These are phyloP conservation scores for Penicillium nucicola DNA, from an alignment of 495 filamentous ascomycete species.

Conservation along the genomic window DNA sequence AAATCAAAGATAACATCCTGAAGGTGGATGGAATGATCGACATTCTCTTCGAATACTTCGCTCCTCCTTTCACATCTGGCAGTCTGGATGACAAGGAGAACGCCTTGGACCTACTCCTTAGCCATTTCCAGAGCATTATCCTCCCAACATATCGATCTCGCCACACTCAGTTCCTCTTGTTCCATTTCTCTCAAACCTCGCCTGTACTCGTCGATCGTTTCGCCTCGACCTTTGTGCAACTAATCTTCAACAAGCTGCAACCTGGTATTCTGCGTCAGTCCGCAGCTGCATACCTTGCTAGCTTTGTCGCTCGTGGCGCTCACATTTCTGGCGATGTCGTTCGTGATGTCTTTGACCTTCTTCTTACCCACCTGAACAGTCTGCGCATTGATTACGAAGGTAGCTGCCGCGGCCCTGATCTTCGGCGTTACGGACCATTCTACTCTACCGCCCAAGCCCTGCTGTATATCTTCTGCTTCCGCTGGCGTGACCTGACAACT, in stretches of 20 bases:
- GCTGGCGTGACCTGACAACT: slow-evolving; percentile 83
- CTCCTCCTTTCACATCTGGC: slow-evolving; percentile 58
- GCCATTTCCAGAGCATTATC: slow-evolving; percentile 80
- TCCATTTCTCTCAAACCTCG: slow-evolving; percentile 83
- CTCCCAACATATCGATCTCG: slow-evolving; percentile 84
- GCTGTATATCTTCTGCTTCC: slow-evolving; percentile 96
- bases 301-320: slow-evolving; percentile 84
- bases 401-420: slow-evolving; percentile 76
- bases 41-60: slow-evolving; percentile 80
- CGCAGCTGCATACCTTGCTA: slow-evolving; percentile 87
- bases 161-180: slow-evolving; percentile 86
- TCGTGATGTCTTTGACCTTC: slow-evolving; percentile 69
- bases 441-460: slow-evolving; percentile 87
- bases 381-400: slow-evolving; percentile 61
- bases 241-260: slow-evolving; percentile 60
- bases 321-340: slow-evolving; percentile 73
- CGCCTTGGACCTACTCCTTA: slow-evolving; percentile 68
- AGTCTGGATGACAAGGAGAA: slow-evolving; percentile 44
- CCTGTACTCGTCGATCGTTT: slow-evolving; percentile 74
- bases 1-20: slow-evolving; percentile 73
- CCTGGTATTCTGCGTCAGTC: slow-evolving; percentile 72
- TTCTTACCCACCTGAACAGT: slow-evolving; percentile 68
- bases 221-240: slow-evolving; percentile 68
- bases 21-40: slow-evolving; percentile 95
- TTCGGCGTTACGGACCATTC: slow-evolving; percentile 76